phyloP scores from a whole-genome alignment of 1,284 basidiomycete species.

The Cutaneotrichosporon sp. region DNA sequence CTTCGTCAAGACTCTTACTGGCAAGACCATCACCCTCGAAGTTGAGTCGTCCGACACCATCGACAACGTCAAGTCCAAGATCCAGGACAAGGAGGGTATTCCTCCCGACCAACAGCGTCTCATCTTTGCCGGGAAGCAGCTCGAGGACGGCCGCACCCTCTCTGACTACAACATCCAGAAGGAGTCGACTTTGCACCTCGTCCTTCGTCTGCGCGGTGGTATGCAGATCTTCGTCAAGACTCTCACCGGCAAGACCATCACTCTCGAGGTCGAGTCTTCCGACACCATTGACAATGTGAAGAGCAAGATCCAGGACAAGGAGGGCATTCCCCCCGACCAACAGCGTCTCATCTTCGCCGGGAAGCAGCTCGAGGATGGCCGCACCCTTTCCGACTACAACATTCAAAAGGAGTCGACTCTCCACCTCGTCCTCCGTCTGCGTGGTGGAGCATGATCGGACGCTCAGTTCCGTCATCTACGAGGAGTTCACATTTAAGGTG shows the following conservation, averaged over 20 bases:
- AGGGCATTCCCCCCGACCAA: conserved; percentile 77
- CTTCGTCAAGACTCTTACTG: conserved; percentile 60
- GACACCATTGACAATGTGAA: conserved; percentile 99
- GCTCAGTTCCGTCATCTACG: too few species aligned
- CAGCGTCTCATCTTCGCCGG: conserved; percentile 97
- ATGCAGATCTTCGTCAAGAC: conserved; percentile 46
- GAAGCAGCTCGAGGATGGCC: conserved; percentile 94
- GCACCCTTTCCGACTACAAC: conserved; percentile 86
- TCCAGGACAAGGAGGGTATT: conserved; percentile 63
- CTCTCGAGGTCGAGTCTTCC: conserved; percentile 77
- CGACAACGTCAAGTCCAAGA: conserved; percentile 58
- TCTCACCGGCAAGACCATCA: conserved; percentile 98
- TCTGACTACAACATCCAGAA: conserved; percentile 69
- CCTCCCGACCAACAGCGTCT: conserved; percentile 90
- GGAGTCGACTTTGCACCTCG: conserved; percentile 50
- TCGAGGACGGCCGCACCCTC: conserved; percentile 91
- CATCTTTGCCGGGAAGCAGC: conserved; percentile 92
- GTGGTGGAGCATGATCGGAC: too few species aligned
- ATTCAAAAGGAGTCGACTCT: conserved; percentile 96
- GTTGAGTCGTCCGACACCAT: conserved; percentile 58
- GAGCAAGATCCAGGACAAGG: conserved; percentile 93
- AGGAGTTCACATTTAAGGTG: not conserved
- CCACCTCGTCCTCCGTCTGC: conserved; percentile 83
- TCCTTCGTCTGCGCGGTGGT: conserved; percentile 48
- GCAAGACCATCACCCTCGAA: conserved; percentile 58